Conservation (phyloP, 306 rosid genomes). For the Phaseolus lunatus region DNA sequence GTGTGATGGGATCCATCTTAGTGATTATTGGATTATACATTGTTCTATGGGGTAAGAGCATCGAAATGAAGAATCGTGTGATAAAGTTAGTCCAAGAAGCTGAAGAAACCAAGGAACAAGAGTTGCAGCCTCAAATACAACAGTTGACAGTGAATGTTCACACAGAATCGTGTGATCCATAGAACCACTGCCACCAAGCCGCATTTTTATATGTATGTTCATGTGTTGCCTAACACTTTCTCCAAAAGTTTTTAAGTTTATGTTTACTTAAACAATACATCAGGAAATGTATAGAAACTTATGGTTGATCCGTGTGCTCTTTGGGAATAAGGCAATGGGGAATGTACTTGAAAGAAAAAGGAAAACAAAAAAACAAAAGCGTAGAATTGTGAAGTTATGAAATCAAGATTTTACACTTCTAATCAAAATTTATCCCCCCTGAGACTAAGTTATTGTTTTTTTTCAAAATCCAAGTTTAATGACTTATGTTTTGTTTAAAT, state of each 20-base stretch:
- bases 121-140: conserved; percentile 53
- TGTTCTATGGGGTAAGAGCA: conserved; percentile 92
- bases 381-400: no score
- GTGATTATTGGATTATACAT: conserved; percentile 82
- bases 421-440: no score
- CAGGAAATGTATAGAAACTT: background rate
- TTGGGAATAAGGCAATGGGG: no score
- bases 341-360: no score
- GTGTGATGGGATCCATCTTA: conserved; percentile 77
- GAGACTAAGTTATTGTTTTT: no score
- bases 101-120: conserved; percentile 60
- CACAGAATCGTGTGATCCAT: conserved; percentile 51
- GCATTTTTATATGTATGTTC: background rate
- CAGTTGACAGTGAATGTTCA: conserved; percentile 42
- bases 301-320: background rate
- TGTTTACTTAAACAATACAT: conserved; percentile 14
- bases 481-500: no score
- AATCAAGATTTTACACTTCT: no score
- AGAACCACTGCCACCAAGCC: conserved; percentile 39
- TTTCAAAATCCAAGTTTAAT: no score
- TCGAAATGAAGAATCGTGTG: conserved; percentile 63
- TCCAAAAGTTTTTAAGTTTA: background rate
- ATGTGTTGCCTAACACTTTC: background rate
- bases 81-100: conserved; percentile 50
- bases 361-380: no score